phyloP scores from a whole-genome alignment of 352 stramenopile genomes.

The Globisporangium splendens region DNA sequence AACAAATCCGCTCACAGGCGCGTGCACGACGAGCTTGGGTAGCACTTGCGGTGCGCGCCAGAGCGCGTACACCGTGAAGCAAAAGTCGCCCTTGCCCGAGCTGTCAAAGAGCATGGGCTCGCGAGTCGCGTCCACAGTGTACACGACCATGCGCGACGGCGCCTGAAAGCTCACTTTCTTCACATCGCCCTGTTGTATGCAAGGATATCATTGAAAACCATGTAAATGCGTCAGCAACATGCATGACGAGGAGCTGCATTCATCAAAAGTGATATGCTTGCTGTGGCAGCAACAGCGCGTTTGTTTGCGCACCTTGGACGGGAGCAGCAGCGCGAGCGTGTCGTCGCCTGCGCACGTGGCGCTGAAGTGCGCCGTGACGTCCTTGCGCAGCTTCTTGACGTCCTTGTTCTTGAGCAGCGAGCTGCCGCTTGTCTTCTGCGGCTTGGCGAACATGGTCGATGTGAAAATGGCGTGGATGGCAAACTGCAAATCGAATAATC shows the following conservation, averaged over 20 bases:
- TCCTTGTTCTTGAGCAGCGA: slow-evolving; percentile 84
- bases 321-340: slow-evolving; percentile 34
- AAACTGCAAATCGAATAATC: too few relatives aligned
- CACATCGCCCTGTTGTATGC: slow-evolving; percentile 24
- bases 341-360: slow-evolving; percentile 30
- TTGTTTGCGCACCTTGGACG: slow-evolving; percentile 31
- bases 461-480: too few relatives aligned
- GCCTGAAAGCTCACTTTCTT: slow-evolving; percentile 81
- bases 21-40: slow-evolving; percentile 61
- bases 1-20: slow-evolving; percentile 78
- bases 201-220: slow-evolving; percentile 1
- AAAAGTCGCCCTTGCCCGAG: slow-evolving; percentile 62
- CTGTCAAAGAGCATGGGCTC: slow-evolving; percentile 75
- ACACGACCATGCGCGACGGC: slow-evolving; percentile 70
- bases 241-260: too few relatives aligned
- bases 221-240: neutral
- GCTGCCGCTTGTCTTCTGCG: slow-evolving; percentile 72
- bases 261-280: neutral
- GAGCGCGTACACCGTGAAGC: slow-evolving; percentile 52
- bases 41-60: slow-evolving; percentile 52
- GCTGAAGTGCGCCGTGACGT: slow-evolving; percentile 37
- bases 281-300: neutral
- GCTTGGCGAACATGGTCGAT: slow-evolving; percentile 72
- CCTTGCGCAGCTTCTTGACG: slow-evolving; percentile 78
- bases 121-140: slow-evolving; percentile 44